phyloP scores from a whole-genome alignment of 179 eudicot genomes.

The Corrigiola litoralis region DNA sequence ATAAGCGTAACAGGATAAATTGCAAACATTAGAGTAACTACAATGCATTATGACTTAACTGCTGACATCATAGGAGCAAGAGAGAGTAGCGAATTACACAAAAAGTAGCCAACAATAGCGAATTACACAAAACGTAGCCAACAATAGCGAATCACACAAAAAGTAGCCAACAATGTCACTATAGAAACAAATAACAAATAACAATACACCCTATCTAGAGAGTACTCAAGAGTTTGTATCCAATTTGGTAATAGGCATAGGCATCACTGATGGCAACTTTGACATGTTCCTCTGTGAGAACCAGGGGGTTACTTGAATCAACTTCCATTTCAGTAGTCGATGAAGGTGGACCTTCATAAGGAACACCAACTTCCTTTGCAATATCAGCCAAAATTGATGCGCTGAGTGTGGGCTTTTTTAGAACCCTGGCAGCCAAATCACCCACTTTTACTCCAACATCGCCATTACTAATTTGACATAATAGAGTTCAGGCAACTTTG shows the following conservation, averaged over 20 bases:
- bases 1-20: no score
- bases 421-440: slow-evolving; percentile 13
- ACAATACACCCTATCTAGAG: neutral
- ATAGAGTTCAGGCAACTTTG: neutral
- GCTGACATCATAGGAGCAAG: no score
- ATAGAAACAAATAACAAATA: no score
- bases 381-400: neutral
- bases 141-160: no score
- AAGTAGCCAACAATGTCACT: no score
- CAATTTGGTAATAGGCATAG: slow-evolving; percentile 1
- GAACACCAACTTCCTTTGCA: slow-evolving; percentile 6
- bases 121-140: no score
- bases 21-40: no score
- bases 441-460: slow-evolving; percentile 2
- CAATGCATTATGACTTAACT: no score
- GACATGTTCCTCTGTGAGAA: slow-evolving; percentile 8
- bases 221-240: slow-evolving; percentile 12
- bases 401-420: slow-evolving; percentile 7
- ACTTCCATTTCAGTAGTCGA: neutral
- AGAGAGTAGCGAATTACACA: no score
- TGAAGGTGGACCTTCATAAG: neutral
- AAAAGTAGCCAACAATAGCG: no score
- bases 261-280: slow-evolving; percentile 3
- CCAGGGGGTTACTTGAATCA: neutral
- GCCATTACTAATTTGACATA: neutral